phyloP scores from a whole-genome alignment of 2,329 filamentous ascomycete genomes.

The Aureobasidium uvarum region DNA sequence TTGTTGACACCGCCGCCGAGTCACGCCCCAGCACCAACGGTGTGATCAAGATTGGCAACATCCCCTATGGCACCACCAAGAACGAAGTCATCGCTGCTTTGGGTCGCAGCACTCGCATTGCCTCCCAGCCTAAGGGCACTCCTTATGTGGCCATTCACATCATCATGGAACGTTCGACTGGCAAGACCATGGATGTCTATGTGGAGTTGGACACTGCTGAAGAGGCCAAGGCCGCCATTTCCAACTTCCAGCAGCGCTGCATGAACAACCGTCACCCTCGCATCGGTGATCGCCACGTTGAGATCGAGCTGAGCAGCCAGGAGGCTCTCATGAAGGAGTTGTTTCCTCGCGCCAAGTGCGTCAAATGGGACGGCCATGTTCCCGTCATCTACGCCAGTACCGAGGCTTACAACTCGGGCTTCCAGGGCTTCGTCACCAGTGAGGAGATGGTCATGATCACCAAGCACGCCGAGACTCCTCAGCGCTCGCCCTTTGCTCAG shows the following conservation, averaged over 20 bases:
- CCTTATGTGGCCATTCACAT: conserved; percentile 53
- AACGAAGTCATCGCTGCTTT: conserved; percentile 51
- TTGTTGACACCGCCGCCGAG: conserved; percentile 32
- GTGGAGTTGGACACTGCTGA: conserved; percentile 46
- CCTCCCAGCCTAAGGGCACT: conserved; percentile 36
- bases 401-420: conserved; percentile 50
- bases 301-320: conserved; percentile 48
- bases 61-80: conserved; percentile 53
- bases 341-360: conserved; percentile 54
- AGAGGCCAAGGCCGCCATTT: conserved; percentile 44
- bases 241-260: conserved; percentile 41
- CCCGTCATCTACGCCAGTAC: conserved; percentile 36
- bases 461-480: conserved; percentile 50
- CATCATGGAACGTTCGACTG: conserved; percentile 58
- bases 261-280: conserved; percentile 43
- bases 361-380: conserved; percentile 47
- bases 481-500: conserved; percentile 50
- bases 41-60: conserved; percentile 40
- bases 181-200: conserved; percentile 56
- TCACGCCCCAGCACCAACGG: conserved; percentile 31
- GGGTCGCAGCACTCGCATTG: conserved; percentile 45
- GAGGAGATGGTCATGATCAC: conserved; percentile 51
- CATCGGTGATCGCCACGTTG: conserved; percentile 50
- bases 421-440: conserved; percentile 51
- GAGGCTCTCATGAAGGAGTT: conserved; percentile 51